Percentiles rank a stretch among this genome's conserved stretches.
Evolutionary conservation across 2,329 filamentous ascomycete species (phyloP).

Genomic region (Pseudogymnoascus sp.): DNA sequence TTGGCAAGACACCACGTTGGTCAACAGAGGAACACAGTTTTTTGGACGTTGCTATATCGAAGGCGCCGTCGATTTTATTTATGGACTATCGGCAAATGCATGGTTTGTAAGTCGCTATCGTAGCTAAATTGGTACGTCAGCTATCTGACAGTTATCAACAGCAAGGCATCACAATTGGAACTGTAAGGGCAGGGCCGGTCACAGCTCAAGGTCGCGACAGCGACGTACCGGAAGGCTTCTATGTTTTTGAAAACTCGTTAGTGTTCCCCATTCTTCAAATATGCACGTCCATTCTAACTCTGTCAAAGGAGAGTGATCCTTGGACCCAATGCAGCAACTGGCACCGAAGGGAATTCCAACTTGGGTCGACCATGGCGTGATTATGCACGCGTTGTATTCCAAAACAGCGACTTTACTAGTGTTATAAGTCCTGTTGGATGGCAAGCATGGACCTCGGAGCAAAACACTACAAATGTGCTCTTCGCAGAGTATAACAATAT

Average conservation of each 20-base stretch:
- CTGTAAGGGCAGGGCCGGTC: slow-evolving; percentile 38
- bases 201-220: slow-evolving; percentile 37
- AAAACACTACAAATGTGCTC: slow-evolving; percentile 14
- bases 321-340: slow-evolving; percentile 13
- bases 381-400: slow-evolving; percentile 42
- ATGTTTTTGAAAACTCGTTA: neutral
- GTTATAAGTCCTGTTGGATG: slow-evolving; percentile 45
- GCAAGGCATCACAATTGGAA: slow-evolving; percentile 36
- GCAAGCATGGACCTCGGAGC: slow-evolving; percentile 34
- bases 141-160: neutral
- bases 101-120: slow-evolving; percentile 33
- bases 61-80: slow-evolving; percentile 51
- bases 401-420: slow-evolving; percentile 38
- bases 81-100: slow-evolving; percentile 38
- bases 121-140: neutral
- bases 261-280: neutral
- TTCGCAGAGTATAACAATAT: slow-evolving; percentile 18
- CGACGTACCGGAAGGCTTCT: slow-evolving; percentile 34
- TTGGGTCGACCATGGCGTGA: slow-evolving; percentile 44
- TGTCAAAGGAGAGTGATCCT: slow-evolving; percentile 11
- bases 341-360: slow-evolving; percentile 34
- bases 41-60: slow-evolving; percentile 48
- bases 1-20: slow-evolving; percentile 45
- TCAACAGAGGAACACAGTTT: slow-evolving; percentile 42
- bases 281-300: neutral